These are phyloP conservation scores for Phialophora chinensis DNA, from an alignment of 2,329 filamentous ascomycete genomes.

Conservation along the genomic window DNA sequence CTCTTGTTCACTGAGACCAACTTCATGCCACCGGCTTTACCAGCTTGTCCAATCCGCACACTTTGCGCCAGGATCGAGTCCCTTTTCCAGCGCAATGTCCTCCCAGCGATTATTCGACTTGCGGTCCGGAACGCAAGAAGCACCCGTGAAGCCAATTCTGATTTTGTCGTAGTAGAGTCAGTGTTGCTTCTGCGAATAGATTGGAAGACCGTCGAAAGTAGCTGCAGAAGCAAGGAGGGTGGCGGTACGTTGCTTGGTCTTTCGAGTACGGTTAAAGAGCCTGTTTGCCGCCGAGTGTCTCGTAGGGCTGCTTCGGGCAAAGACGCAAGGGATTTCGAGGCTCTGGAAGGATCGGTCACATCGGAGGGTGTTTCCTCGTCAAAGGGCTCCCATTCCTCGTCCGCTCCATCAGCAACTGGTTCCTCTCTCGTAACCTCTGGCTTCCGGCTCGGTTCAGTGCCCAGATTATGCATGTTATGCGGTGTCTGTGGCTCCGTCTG, in stretches of 20 bases:
- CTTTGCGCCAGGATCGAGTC: slow-evolving; percentile 83
- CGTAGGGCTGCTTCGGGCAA: slow-evolving; percentile 28
- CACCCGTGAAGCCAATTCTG: slow-evolving; percentile 20
- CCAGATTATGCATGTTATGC: too few species aligned
- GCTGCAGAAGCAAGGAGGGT: slow-evolving; percentile 77
- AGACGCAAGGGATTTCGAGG: neutral
- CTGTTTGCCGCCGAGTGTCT: slow-evolving; percentile 22
- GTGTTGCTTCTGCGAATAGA: slow-evolving; percentile 37
- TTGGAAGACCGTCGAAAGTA: slow-evolving; percentile 73
- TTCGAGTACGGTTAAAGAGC: slow-evolving; percentile 14
- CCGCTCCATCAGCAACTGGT: slow-evolving; percentile 42
- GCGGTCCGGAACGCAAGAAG: slow-evolving; percentile 59
- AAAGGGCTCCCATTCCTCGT: slow-evolving; percentile 63
- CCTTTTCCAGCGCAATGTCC: slow-evolving; percentile 87
- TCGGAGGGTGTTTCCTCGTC: slow-evolving; percentile 45
- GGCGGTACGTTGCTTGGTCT: slow-evolving; percentile 89
- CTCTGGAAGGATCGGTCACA: neutral
- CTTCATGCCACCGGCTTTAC: slow-evolving; percentile 84
- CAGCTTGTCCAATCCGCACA: slow-evolving; percentile 80
- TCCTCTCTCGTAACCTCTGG: neutral
- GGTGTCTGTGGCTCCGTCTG: neutral
- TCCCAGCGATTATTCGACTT: slow-evolving; percentile 81
- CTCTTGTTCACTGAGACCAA: slow-evolving; percentile 82
- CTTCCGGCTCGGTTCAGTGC: too few species aligned
- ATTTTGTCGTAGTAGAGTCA: slow-evolving; percentile 14